phyloP scores from a whole-genome alignment of 305 asterid genomes.

The Solanum aculeatissimum region DNA sequence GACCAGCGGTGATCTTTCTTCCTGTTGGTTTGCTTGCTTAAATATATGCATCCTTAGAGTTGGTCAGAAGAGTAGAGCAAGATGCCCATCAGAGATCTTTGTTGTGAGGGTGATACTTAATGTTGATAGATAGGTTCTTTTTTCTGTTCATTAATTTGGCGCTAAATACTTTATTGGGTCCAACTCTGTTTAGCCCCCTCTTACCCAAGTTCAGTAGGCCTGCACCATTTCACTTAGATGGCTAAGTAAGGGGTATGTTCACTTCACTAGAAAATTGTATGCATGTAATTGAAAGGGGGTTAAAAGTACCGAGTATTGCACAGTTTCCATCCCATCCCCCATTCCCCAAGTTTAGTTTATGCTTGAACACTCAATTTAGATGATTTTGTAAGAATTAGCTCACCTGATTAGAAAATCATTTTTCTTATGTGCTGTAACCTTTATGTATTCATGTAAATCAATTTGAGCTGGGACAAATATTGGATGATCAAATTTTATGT shows the following conservation, averaged over 20 bases:
- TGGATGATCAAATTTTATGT: background rate
- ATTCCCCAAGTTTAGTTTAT: background rate
- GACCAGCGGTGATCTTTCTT: background rate
- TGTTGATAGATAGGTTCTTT: background rate
- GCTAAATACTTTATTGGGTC: background rate
- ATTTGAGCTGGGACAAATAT: background rate
- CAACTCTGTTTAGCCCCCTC: background rate
- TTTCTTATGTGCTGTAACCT: background rate
- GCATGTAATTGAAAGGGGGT: background rate
- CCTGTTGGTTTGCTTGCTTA: background rate
- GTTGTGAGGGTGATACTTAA: background rate
- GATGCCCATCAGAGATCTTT: background rate
- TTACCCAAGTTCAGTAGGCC: background rate
- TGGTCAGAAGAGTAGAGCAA: background rate
- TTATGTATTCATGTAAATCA: background rate
- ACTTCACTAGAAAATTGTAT: background rate
- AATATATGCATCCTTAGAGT: background rate
- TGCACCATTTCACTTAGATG: background rate
- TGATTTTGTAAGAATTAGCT: background rate
- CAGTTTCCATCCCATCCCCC: background rate
- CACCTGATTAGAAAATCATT: background rate
- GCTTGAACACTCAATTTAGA: background rate
- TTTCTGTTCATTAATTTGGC: background rate
- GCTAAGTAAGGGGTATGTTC: background rate
- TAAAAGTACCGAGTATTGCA: background rate